Base-by-base conservation (phyloP, 495 filamentous ascomycete species). In the Daldinia concentrica region DNA sequence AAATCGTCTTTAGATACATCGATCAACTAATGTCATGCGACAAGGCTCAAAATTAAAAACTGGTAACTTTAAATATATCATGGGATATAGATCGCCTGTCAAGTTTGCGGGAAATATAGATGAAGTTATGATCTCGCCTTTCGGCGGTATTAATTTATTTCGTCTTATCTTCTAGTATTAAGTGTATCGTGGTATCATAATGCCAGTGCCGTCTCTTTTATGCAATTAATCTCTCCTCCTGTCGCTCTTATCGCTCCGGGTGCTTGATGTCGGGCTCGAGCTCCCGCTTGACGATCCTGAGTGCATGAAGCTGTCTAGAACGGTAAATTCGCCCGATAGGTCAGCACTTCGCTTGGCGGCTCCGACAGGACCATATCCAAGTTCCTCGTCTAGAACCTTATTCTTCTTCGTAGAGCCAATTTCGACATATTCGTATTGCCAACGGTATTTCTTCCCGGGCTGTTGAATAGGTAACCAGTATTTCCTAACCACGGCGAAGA, bases 381-480 rank as follows among this genome's bases (percentile, higher is more conserved):
- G 68, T 66, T 82, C 81, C 64, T 84, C 82, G 55, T 81, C 80
- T 6, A 72, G n/a, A 7, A 67, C 50, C 59, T 73, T 76, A 41
- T 77, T 75, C 50, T 77, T 76, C 39, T 61, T 59, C 50, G 12
- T 24, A 59, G 85, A 80, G 58, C 95, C 95, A 50, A 89, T 77
- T 78, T 98, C 94, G 51, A 94, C 88, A 73, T 95, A 97, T 77
- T 98, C 94, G 81, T 98, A 98, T 72, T 97, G 91, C 95, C 95
- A 98, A 36, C 94, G 89, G 79, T 91, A 92, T 64, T 82, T 87
- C 85, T 97, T 97, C 79, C 92, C 93, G 32, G 81, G 72, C 79
- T 98, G 94, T 41, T 89, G 81, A 26, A 93, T 87, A 0, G 95
- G 93, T 14, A 98, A 83, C 82, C 93, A 97, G 29, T 89, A 88